These are phyloP conservation scores for Fomitopsis betulina DNA, from an alignment of 1,284 basidiomycete species.

Conservation along the genomic window DNA sequence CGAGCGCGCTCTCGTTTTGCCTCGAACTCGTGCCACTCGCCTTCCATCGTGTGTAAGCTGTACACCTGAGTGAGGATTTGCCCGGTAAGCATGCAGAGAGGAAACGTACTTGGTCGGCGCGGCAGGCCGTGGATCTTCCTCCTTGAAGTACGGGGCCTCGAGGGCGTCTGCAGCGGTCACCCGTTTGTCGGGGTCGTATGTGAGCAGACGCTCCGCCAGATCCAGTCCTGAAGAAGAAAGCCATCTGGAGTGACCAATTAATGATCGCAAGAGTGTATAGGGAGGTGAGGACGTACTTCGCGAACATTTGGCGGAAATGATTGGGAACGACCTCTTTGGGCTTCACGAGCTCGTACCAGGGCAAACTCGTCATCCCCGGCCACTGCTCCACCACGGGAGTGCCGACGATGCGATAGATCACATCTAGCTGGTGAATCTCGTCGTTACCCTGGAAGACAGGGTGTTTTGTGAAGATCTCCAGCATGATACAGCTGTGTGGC, in stretches of 20 bases:
- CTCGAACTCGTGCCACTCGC: slow-evolving; percentile 95
- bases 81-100: slow-evolving; percentile 12
- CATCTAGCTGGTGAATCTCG: slow-evolving; percentile 95
- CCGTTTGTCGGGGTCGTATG: slow-evolving; percentile 82
- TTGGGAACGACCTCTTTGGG: slow-evolving; percentile 72
- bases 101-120: slow-evolving; percentile 73
- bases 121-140: slow-evolving; percentile 72
- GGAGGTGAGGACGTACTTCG: slow-evolving; percentile 50
- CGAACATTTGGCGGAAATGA: slow-evolving; percentile 74
- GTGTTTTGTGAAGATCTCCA: slow-evolving; percentile 93
- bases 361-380: slow-evolving; percentile 79
- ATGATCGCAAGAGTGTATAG: neutral
- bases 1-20: slow-evolving; percentile 81
- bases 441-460: slow-evolving; percentile 96
- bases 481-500: slow-evolving; percentile 84
- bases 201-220: slow-evolving; percentile 77
- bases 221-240: slow-evolving; percentile 81
- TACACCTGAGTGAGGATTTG: neutral
- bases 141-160: slow-evolving; percentile 76
- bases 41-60: slow-evolving; percentile 73
- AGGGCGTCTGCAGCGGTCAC: slow-evolving; percentile 81
- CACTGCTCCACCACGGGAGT: slow-evolving; percentile 83
- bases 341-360: slow-evolving; percentile 98
- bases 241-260: slow-evolving; percentile 48
- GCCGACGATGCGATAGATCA: slow-evolving; percentile 88